Percentiles rank a stretch among this genome's conserved stretches.
These are phyloP conservation scores for Clavispora santaluciae DNA, from an alignment of 805 yeast species.

Conservation along the genomic window DNA sequence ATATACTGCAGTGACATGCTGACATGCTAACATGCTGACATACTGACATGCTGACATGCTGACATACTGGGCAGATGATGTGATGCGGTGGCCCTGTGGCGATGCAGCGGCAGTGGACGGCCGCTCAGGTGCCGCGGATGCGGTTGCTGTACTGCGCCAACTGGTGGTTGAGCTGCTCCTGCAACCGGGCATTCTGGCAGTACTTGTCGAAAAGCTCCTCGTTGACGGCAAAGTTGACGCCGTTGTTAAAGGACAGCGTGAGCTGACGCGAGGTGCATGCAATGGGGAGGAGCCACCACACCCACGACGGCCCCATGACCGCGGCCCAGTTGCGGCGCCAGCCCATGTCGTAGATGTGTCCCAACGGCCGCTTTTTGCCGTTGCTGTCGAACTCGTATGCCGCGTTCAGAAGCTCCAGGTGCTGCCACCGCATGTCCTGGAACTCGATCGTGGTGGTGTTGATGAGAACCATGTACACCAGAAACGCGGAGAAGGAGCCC, in stretches of 20 bases:
- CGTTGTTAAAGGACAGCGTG: constrained; percentile 28
- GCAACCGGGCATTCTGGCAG: constrained; percentile 39
- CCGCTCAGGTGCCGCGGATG: constrained; percentile 7
- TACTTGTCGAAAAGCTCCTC: constrained; percentile 38
- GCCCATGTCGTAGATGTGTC: constrained; percentile 79
- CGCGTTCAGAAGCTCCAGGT: constrained; percentile 28
- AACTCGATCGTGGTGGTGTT: constrained; percentile 83
- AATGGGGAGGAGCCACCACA: constrained; percentile 70
- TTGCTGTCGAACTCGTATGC: constrained; percentile 32
- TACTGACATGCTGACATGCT: too few species aligned
- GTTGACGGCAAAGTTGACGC: constrained; percentile 49
- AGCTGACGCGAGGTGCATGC: constrained; percentile 18
- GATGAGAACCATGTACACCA: constrained; percentile 50
- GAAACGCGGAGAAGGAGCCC: constrained; percentile 48
- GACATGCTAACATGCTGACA: too few species aligned
- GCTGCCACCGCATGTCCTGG: constrained; percentile 49
- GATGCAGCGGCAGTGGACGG: too few species aligned
- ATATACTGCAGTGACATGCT: too few species aligned
- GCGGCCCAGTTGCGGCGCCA: constrained; percentile 52
- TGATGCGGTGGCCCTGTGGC: too few species aligned
- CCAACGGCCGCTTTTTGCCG: constrained; percentile 42
- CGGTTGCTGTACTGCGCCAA: constrained; percentile 20
- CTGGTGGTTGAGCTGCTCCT: constrained; percentile 42
- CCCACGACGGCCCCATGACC: constrained; percentile 67
- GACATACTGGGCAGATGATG: too few species aligned